These are phyloP conservation scores for Lachnellula willkommii DNA, from an alignment of 2,329 filamentous ascomycete species.

Conservation along the genomic window DNA sequence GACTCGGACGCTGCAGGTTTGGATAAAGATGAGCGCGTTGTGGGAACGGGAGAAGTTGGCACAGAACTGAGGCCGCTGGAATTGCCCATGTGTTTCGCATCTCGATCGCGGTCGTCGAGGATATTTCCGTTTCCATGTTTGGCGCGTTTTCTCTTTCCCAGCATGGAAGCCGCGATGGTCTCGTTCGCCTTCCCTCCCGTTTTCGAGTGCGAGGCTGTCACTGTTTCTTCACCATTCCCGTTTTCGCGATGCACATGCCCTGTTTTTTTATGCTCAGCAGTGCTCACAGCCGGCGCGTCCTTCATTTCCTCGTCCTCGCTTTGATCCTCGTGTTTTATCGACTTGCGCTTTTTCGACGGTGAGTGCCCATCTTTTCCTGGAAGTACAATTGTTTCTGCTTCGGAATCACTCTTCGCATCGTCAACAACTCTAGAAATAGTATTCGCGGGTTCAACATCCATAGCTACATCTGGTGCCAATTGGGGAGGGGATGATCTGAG, in stretches of 20 bases:
- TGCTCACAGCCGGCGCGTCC: conserved; percentile 15
- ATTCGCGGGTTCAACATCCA: conserved; percentile 20
- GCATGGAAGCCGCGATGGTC: conserved; percentile 31
- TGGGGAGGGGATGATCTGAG: conserved; percentile 30
- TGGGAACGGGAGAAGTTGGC: conserved; percentile 45
- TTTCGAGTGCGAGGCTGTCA: conserved; percentile 4
- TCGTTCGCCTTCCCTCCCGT: conserved; percentile 22
- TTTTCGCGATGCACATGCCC: neutral
- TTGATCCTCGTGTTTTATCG: conserved; percentile 58
- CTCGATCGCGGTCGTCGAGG: conserved; percentile 15
- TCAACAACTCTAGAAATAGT: conserved; percentile 4
- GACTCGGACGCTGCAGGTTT: conserved; percentile 49
- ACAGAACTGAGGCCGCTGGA: conserved; percentile 56
- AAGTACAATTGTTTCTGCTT: conserved; percentile 67
- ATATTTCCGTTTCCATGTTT: conserved; percentile 20
- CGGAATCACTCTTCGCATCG: conserved; percentile 55
- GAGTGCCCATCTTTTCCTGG: conserved; percentile 61
- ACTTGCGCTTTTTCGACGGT: conserved; percentile 56
- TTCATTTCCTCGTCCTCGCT: conserved; percentile 47
- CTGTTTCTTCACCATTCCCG: conserved; percentile 1
- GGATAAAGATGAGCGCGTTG: conserved; percentile 28
- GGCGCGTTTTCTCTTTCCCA: conserved; percentile 48
- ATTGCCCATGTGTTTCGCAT: conserved; percentile 21
- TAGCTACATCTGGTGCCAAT: conserved; percentile 16
- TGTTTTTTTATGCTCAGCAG: neutral